A percentile compares a stretch with the other conserved stretches of the same genome.
phyloP scores from a whole-genome alignment of 345 rosid species.

The Salix koriyanagi region DNA sequence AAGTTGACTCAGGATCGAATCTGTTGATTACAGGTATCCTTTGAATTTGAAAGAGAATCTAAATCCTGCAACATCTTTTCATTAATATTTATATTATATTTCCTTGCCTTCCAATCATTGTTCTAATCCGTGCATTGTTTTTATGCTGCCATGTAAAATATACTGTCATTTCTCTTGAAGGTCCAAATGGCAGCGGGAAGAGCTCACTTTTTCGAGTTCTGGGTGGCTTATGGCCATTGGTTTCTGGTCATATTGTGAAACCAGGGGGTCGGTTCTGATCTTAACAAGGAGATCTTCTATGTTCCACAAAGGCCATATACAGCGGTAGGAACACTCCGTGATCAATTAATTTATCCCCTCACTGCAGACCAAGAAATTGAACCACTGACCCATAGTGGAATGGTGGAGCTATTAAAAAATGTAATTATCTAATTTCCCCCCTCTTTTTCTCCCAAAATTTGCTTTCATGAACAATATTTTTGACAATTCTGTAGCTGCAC shows the following conservation, averaged over 20 bases:
- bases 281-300: constrained; percentile 94
- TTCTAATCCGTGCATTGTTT: not conserved
- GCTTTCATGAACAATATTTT: not conserved
- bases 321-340: constrained; percentile 96
- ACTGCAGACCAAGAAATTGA: constrained; percentile 65
- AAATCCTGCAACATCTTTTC: not conserved
- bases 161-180: constrained; percentile 38
- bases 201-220: constrained; percentile 98
- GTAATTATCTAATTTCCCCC: constrained; percentile 37
- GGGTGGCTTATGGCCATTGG: constrained; percentile 98
- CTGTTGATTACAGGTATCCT: constrained; percentile 91
- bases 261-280: constrained; percentile 99
- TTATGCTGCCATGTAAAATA: not conserved
- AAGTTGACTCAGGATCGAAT: constrained; percentile 88
- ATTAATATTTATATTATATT: not conserved
- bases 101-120: not conserved
- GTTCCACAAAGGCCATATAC: constrained; percentile 99
- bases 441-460: not conserved
- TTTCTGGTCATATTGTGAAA: constrained; percentile 87
- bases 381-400: constrained; percentile 63
- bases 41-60: constrained; percentile 15
- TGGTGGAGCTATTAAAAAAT: constrained; percentile 89
- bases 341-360: constrained; percentile 97
- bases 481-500: not conserved
- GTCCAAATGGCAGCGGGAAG: constrained; percentile 99